Conservation (phyloP, 306 rosid genomes). For the Spatholobus suberectus region DNA sequence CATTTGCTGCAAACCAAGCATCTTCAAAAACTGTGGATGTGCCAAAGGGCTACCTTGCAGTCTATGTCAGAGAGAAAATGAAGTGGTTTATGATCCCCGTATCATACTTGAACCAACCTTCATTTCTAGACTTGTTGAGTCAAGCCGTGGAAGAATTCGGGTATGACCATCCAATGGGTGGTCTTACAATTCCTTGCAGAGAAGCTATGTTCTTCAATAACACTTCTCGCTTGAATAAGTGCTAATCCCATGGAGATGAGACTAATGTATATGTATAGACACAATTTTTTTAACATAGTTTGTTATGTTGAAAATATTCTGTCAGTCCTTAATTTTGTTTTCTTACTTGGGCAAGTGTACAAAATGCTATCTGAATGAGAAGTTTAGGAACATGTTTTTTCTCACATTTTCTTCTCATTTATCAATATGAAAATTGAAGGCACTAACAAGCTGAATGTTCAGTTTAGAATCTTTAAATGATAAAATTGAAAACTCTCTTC, state of each 20-base stretch:
- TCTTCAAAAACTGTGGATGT: neutral
- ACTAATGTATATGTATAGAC: neutral
- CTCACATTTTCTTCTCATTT: neutral
- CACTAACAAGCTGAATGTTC: too few relatives aligned
- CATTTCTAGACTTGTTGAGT: neutral
- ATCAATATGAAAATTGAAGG: too few relatives aligned
- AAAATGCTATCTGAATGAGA: neutral
- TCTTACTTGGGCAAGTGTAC: neutral
- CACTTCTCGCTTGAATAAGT: neutral
- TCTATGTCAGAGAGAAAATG: constrained; percentile 2
- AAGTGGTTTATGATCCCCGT: neutral
- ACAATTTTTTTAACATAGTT: neutral
- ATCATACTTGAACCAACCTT: neutral
- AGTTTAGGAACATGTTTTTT: neutral
- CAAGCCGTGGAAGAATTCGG: neutral
- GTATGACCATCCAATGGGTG: neutral
- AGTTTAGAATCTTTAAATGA: too few relatives aligned
- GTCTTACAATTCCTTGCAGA: neutral
- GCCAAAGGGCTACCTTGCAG: neutral
- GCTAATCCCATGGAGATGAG: neutral
- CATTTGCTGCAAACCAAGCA: neutral
- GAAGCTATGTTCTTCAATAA: neutral
- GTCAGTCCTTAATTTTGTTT: neutral
- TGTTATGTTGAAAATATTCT: neutral
- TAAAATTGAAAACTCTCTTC: too few relatives aligned